phyloP scores from a whole-genome alignment of 176 grass and related monocot species.

The Aegilops longissima region DNA sequence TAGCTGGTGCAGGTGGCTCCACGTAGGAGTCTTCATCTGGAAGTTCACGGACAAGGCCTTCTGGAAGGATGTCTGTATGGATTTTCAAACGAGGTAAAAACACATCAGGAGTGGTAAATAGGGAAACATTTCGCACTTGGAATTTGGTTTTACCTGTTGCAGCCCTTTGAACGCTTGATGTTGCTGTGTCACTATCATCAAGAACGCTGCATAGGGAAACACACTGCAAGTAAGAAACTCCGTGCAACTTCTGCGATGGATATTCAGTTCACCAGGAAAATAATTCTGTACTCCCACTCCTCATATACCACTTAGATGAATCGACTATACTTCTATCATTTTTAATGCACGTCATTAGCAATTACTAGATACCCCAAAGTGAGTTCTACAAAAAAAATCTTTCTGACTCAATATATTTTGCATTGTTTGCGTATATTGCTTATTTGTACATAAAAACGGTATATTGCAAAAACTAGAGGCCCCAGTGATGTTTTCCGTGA shows the following conservation, averaged over 20 bases:
- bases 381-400: no score
- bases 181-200: slow-evolving; percentile 50
- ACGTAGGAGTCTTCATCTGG: slow-evolving; percentile 65
- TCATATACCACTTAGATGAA: neutral
- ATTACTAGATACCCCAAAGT: neutral
- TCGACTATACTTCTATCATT: neutral
- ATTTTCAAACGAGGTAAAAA: slow-evolving; percentile 1
- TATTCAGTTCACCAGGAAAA: slow-evolving; percentile 17
- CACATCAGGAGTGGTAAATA: neutral
- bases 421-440: no score
- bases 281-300: neutral
- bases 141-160: slow-evolving; percentile 29
- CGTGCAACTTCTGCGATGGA: neutral
- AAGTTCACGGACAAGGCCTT: slow-evolving; percentile 90
- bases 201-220: slow-evolving; percentile 59
- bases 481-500: no score
- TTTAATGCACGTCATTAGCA: neutral
- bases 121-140: neutral
- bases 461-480: no score
- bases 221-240: neutral
- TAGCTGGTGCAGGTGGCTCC: slow-evolving; percentile 20
- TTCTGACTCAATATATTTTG: no score
- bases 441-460: no score
- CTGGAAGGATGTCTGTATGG: slow-evolving; percentile 70
- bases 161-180: slow-evolving; percentile 17